Conservation (phyloP, 306 rosid genomes). For the Arachis hypogaea region DNA sequence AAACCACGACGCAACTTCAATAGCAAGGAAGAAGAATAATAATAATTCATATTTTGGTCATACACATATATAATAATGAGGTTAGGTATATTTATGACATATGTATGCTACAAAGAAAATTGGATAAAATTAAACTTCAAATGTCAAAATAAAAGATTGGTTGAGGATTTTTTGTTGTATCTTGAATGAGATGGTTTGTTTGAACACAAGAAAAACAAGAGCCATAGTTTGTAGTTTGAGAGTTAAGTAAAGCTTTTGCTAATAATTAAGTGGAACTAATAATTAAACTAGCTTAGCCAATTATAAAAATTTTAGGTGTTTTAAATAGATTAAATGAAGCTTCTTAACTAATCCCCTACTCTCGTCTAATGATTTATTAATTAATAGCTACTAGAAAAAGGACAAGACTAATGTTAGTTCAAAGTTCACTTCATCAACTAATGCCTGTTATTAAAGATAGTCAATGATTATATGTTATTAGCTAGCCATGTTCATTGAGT, state of each 20-base stretch:
- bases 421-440: slow-evolving; percentile 46
- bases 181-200: slow-evolving; percentile 14
- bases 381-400: slow-evolving; percentile 8
- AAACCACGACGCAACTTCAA: slow-evolving; percentile 31
- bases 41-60: slow-evolving; percentile 42
- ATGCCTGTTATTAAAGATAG: slow-evolving; percentile 35
- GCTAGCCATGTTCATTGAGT: slow-evolving; percentile 27
- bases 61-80: not conserved
- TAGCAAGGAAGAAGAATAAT: slow-evolving; percentile 20
- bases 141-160: slow-evolving; percentile 17
- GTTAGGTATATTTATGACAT: slow-evolving; percentile 36
- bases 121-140: not conserved
- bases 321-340: slow-evolving; percentile 1
- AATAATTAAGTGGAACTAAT: not conserved
- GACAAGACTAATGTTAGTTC: slow-evolving; percentile 30
- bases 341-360: slow-evolving; percentile 26
- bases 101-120: not conserved
- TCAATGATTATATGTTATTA: slow-evolving; percentile 31
- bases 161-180: slow-evolving; percentile 32
- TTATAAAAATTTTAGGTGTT: no score
- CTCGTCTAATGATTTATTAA: slow-evolving; percentile 9
- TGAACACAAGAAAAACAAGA: slow-evolving; percentile 27
- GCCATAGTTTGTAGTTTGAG: slow-evolving; percentile 15
- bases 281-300: not conserved
- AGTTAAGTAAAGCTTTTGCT: slow-evolving; percentile 36